Evolutionary conservation across 2,329 filamentous ascomycete species (phyloP).

Genomic region (Graphilbum fragrans): DNA sequence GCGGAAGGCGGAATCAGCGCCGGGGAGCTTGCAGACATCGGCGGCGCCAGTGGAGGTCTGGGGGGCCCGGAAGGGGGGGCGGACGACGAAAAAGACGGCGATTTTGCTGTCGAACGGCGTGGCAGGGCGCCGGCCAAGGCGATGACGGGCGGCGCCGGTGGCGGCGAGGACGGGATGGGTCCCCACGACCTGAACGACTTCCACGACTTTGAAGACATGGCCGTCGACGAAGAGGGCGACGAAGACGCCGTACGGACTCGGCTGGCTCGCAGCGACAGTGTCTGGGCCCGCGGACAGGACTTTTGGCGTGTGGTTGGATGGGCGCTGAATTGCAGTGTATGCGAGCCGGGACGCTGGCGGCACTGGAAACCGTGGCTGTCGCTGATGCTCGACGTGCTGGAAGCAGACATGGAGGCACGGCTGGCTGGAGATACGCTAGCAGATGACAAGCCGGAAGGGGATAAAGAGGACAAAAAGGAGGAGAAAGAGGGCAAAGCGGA

Average conservation of each 20-base stretch:
- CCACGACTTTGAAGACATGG: slow-evolving; percentile 17
- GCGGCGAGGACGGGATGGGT: background rate
- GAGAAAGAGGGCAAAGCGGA: slow-evolving; percentile 3
- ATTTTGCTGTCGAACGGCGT: no score
- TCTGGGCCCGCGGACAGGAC: slow-evolving; percentile 69
- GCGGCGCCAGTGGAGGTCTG: background rate
- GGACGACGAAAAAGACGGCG: no score
- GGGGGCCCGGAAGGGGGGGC: background rate
- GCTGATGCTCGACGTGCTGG: slow-evolving; percentile 66
- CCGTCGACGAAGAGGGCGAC: slow-evolving; percentile 25
- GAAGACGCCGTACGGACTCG: slow-evolving; percentile 41
- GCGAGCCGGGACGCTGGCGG: slow-evolving; percentile 62
- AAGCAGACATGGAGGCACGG: slow-evolving; percentile 55
- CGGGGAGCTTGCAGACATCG: no score
- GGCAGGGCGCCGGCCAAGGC: background rate
- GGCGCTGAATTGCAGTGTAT: slow-evolving; percentile 80
- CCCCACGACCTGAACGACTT: slow-evolving; percentile 16
- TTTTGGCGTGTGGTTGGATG: slow-evolving; percentile 87
- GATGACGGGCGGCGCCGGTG: background rate
- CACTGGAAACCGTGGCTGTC: slow-evolving; percentile 73
- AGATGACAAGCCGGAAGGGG: slow-evolving; percentile 28
- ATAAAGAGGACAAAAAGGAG: slow-evolving; percentile 9
- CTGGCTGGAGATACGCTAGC: slow-evolving; percentile 15
- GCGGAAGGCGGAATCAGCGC: no score
- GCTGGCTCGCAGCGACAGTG: slow-evolving; percentile 49